Evolutionary conservation across 805 yeast genomes (phyloP).

Genomic region (Candida boidinii): DNA sequence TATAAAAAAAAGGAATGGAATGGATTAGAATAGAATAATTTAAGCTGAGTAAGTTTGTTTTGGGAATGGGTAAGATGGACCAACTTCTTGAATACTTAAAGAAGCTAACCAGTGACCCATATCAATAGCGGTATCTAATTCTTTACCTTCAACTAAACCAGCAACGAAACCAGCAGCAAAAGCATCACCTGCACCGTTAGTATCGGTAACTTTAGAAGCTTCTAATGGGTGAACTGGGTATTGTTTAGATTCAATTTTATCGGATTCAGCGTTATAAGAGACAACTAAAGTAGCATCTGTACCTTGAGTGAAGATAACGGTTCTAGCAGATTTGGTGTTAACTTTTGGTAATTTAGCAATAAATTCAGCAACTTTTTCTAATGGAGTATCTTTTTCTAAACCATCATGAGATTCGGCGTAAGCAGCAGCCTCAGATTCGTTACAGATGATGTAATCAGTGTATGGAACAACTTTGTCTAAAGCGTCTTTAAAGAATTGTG

Average conservation of each 20-base stretch:
- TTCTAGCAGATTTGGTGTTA: conserved; percentile 62
- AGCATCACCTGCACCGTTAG: conserved; percentile 99
- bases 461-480: conserved; percentile 73
- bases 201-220: conserved; percentile 64
- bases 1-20: too few relatives aligned
- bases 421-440: conserved; percentile 95
- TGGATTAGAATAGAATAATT: background rate
- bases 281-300: conserved; percentile 83
- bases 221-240: conserved; percentile 70
- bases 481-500: conserved; percentile 91
- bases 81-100: conserved; percentile 83
- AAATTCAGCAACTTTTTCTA: conserved; percentile 70
- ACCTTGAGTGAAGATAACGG: conserved; percentile 94
- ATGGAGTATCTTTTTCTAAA: conserved; percentile 36
- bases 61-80: conserved; percentile 88
- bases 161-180: conserved; percentile 96
- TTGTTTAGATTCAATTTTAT: conserved; percentile 37
- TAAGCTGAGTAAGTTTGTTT: conserved; percentile 39
- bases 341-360: conserved; percentile 74
- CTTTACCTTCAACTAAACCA: conserved; percentile 68
- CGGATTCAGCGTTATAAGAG: conserved; percentile 39
- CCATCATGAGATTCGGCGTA: conserved; percentile 82
- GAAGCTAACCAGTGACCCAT: conserved; percentile 97
- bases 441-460: conserved; percentile 87
- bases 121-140: conserved; percentile 52